These are phyloP conservation scores for Blepharisma stoltei DNA, from an alignment of 73 alveolate species.

Conservation along the genomic window DNA sequence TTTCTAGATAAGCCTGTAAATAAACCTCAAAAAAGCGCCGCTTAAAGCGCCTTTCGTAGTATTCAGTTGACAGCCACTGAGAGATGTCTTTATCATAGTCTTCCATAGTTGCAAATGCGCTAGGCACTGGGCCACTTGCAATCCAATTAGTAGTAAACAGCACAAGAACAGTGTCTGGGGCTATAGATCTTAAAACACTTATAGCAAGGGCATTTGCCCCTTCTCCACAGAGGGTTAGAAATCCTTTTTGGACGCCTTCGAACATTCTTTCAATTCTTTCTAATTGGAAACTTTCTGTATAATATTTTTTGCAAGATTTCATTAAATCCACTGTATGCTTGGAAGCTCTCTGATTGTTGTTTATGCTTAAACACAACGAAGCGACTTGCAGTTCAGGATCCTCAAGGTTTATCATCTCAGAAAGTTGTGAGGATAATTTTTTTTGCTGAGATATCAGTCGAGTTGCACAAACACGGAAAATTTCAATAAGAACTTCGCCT, in stretches of 20 bases:
- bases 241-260: conserved; percentile 2
- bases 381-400: conserved; percentile 26
- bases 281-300: neutral
- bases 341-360: neutral
- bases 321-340: neutral
- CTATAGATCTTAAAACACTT: neutral
- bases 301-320: conserved; percentile 5
- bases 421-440: neutral
- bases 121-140: neutral
- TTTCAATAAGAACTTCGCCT: conserved; percentile 22
- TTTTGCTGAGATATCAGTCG: conserved; percentile 19
- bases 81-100: conserved; percentile 1
- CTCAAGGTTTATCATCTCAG: neutral
- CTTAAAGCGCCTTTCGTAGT: neutral
- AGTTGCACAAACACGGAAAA: conserved; percentile 4
- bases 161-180: conserved; percentile 5
- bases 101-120: conserved; percentile 15
- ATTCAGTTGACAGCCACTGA: conserved; percentile 4
- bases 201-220: neutral
- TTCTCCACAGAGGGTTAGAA: neutral
- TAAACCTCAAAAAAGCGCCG: neutral
- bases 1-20: conserved; percentile 5
- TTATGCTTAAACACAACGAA: neutral
- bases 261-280: conserved; percentile 10
- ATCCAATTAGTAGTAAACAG: neutral